Evolutionary conservation across 495 filamentous ascomycete species (phyloP).

Genomic region (Penicillium turbatum): DNA sequence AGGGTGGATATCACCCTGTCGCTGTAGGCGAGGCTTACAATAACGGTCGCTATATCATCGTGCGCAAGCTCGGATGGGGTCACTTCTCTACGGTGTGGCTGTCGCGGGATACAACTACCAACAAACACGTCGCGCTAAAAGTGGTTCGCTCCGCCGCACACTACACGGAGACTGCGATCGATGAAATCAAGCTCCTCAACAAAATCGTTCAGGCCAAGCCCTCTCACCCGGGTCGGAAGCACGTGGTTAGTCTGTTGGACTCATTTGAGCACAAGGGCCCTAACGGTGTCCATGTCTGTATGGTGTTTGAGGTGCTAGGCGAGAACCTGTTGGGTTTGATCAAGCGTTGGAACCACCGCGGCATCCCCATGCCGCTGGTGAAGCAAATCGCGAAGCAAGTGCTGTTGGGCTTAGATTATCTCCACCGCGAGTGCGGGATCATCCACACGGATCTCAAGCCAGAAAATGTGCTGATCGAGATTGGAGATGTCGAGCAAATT

Average conservation of each 20-base stretch:
- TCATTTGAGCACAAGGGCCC: constrained; percentile 98
- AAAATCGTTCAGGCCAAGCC: constrained; percentile 94
- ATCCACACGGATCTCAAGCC: constrained; percentile 98
- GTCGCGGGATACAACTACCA: constrained; percentile 82
- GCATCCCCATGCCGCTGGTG: constrained; percentile 92
- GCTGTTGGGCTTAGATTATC: constrained; percentile 87
- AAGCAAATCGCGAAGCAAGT: constrained; percentile 99
- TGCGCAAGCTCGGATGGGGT: constrained; percentile 97
- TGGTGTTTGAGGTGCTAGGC: constrained; percentile 97
- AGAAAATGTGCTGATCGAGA: constrained; percentile 98
- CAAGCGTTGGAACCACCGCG: constrained; percentile 96
- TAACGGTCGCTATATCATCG: constrained; percentile 91
- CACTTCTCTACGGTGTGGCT: constrained; percentile 99
- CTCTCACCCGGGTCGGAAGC: constrained; percentile 84
- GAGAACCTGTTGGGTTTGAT: constrained; percentile 95
- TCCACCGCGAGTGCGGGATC: constrained; percentile 97
- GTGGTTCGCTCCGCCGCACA: constrained; percentile 95
- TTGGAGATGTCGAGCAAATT: constrained; percentile 95
- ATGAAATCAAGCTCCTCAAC: constrained; percentile 97
- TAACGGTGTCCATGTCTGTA: constrained; percentile 94
- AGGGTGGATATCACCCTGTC: constrained; percentile 96
- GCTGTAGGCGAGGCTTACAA: constrained; percentile 94
- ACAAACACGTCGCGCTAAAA: constrained; percentile 95
- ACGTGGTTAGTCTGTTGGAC: constrained; percentile 93
- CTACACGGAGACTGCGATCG: constrained; percentile 98